Base-by-base conservation (phyloP, 2,329 filamentous ascomycete genomes). In the Monosporascus sp. region DNA sequence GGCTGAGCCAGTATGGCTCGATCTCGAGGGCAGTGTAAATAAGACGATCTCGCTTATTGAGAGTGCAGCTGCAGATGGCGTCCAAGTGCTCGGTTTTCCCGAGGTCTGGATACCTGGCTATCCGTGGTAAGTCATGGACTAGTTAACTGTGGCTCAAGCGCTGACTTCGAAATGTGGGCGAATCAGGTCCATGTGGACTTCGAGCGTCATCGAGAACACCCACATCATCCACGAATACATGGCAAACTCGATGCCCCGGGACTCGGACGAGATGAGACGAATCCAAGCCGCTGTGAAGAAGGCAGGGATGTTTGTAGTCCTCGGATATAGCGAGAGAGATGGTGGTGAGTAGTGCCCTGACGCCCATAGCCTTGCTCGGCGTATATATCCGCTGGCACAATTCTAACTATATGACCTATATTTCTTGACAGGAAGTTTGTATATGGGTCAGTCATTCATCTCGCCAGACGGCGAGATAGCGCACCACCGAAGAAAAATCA, bases 1-100 rank as follows among this genome's bases (percentile, higher is more conserved):
- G 61, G 75, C 77, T 6, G 83, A 85, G 64, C 81, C 82, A 0
- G 74, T 71, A 1, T 86, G 82, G 81, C 71, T 86, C 7, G 78
- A 86, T 59, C 73, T 86, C 2, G 68, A 75, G 7, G 76, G 65
- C 0, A 72, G 74, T 2, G 76, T 85, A 1, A 63, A 72, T 2
- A 86, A 86, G 63, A 83, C 82, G 7, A 78, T 79, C 58, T 61
- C 67, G 0, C 70, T 85, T 49, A 84, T 86, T 57, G 65, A 72
- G 38, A 75, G 82, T 58, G 83, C 83, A 1, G 77, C 77, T 1
- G 57, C 66, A 5, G 74, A 78, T 44, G 78, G 76, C 1, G 80
- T 80, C 2, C 73, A 81, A 53, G 67, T 86, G n/a, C 61, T 86
- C 4, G 72, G 74, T 0, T 82, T 82, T 50, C 76, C 79, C 0